Percentiles rank a stretch among this genome's conserved stretches.
These are phyloP conservation scores for Chytriomyces hyalinus DNA, from an alignment of 192 early-diverging fungal species.

Conservation along the genomic window DNA sequence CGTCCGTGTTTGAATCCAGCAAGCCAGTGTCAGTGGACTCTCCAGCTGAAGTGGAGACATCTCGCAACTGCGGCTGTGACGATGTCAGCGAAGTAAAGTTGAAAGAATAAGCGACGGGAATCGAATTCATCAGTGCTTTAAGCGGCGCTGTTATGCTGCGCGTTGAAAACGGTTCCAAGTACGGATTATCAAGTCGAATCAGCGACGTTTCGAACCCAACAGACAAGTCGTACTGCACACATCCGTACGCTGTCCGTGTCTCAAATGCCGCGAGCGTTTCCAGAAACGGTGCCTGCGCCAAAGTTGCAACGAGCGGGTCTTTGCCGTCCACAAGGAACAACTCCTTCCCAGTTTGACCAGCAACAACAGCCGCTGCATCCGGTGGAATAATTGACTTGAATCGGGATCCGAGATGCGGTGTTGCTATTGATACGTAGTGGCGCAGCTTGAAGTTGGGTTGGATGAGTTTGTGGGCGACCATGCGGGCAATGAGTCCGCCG, in stretches of 20 bases:
- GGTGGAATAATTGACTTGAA: neutral
- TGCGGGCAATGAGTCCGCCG: constrained; percentile 8
- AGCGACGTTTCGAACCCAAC: constrained; percentile 13
- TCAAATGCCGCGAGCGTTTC: neutral
- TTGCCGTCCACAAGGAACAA: neutral
- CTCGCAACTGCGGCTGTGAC: neutral
- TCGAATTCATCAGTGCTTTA: neutral
- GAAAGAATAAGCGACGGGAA: neutral
- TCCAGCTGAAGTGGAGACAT: neutral
- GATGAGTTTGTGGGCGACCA: neutral
- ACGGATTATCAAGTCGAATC: constrained; percentile 4
- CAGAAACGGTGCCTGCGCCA: neutral
- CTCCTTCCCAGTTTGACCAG: constrained; percentile 1
- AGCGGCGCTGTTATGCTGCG: neutral
- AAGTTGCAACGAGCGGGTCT: neutral
- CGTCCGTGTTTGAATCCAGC: neutral
- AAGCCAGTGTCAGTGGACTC: too few relatives aligned
- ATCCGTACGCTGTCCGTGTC: constrained; percentile 9
- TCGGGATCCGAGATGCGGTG: constrained; percentile 16
- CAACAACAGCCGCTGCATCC: neutral
- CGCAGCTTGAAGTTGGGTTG: neutral
- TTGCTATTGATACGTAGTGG: constrained; percentile 15
- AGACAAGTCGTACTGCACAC: neutral
- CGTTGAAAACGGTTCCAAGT: too few relatives aligned
- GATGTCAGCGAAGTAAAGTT: neutral